Evolutionary conservation across 2,329 filamentous ascomycete genomes (phyloP), one percentile per base, ranked within the genome.

Genomic region (Calonectria pseudoreteaudii): DNA sequence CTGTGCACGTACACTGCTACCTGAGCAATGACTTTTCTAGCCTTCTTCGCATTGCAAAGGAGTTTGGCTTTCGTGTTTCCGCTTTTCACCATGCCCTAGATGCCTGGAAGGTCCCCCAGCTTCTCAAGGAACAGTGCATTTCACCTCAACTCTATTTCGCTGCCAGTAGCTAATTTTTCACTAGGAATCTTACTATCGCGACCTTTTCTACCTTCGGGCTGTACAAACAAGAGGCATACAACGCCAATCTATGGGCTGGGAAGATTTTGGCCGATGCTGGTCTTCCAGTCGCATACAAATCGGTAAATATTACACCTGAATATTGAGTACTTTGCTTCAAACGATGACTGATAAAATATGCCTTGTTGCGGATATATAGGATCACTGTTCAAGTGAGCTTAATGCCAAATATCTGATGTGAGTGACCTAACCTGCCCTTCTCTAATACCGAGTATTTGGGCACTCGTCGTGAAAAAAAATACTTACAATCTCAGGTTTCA

Each of bases 1-100:
- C 83, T 20, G 80, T 87, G 71, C 86, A 88, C 68, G 82, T 86
- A 53, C 86, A 88, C 79, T 87, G 86, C 78, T 88, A 88, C 69
- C 83, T 86, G 68, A 80, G 84, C 0, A 82, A 87, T 65, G 86
- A 87, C 70, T 78, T 88, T 38, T 84, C 86, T 70, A 84, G 86
- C 52, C 86, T 87, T 83, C 79, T 87, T 16, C 81, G 81, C 10
- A 83, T 87, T 74, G 85, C 82, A 44, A 81, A 84, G 28, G 86
- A 87, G 75, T 87, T 87, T 77, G 85, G 84, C 1, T 86, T 72
- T 16, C 79, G 81, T 13, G 82, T 87, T 28, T 83, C 23, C n/a
- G 66, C 38, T 9, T 60, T 68, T 20, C 66, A 68, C 20, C 66
- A 68, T 34, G 66, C 66, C 11, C 34, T 68, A 7, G 34, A 44